Evolutionary conservation across 1,139 yeast species (phyloP).

Genomic region (Citeromyces hawaiiensis): DNA sequence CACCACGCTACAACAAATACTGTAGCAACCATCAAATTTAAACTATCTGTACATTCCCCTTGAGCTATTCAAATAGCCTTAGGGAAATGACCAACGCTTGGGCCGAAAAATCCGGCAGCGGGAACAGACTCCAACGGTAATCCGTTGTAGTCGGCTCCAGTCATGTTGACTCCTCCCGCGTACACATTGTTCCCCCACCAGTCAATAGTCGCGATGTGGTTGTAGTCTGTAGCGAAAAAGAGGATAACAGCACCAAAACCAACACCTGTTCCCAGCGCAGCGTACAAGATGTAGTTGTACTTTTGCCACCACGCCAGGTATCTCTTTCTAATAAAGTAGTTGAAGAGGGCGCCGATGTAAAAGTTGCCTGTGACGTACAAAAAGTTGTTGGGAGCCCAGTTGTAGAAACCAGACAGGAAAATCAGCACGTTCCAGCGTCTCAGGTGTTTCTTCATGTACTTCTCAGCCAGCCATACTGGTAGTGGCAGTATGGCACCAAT

Average conservation of each 20-base stretch:
- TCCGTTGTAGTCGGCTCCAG: constrained; percentile 1
- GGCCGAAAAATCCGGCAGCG: neutral
- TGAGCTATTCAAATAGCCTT: neutral
- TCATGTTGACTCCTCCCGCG: neutral
- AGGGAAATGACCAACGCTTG: neutral
- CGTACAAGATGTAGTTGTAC: constrained; percentile 45
- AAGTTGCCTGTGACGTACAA: constrained; percentile 34
- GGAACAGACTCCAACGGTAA: neutral
- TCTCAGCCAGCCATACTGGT: constrained; percentile 30
- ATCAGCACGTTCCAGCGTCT: constrained; percentile 22
- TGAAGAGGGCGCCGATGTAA: constrained; percentile 35
- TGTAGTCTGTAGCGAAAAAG: constrained; percentile 20
- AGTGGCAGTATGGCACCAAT: constrained; percentile 31
- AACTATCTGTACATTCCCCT: neutral
- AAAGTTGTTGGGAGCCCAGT: constrained; percentile 41
- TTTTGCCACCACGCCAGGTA: constrained; percentile 56
- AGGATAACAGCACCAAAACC: constrained; percentile 36
- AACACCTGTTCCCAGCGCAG: constrained; percentile 44
- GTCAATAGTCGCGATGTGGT: constrained; percentile 20
- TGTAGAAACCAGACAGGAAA: constrained; percentile 40
- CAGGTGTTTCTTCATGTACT: constrained; percentile 32
- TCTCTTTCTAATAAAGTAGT: constrained; percentile 31
- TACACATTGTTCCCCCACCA: constrained; percentile 52
- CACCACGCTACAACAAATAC: too few relatives aligned
- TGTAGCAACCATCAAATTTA: too few relatives aligned